Conservation (phyloP, 306 rosid species). For the Argentina anserina region DNA sequence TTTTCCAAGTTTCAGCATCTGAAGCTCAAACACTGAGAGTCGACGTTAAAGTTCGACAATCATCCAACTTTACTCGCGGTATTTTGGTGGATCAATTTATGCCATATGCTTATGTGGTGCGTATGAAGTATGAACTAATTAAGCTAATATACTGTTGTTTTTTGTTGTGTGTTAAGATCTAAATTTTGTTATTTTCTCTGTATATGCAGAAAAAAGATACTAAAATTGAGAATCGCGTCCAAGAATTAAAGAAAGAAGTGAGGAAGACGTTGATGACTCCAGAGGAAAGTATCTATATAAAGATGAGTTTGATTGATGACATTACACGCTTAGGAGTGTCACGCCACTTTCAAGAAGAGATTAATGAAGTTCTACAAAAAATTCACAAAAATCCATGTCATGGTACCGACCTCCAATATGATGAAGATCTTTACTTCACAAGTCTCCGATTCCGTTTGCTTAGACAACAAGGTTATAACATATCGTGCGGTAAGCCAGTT, state of each 20-base stretch:
- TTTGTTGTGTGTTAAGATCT: no score
- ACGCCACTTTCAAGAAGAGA: conserved; percentile 33
- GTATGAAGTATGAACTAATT: no score
- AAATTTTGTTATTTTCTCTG: background rate
- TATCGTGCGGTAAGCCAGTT: conserved; percentile 20
- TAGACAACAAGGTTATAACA: conserved; percentile 34
- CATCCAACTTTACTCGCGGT: background rate
- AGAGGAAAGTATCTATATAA: no score
- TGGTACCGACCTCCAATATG: background rate
- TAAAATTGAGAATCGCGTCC: background rate
- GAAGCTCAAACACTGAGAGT: background rate
- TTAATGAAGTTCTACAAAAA: conserved; percentile 19
- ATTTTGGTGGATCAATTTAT: background rate
- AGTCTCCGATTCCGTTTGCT: conserved; percentile 39
- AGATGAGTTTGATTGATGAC: conserved; percentile 23
- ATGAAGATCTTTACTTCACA: conserved; percentile 6
- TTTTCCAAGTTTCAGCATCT: no score
- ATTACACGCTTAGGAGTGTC: conserved; percentile 28
- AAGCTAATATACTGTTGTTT: no score
- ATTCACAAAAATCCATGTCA: background rate
- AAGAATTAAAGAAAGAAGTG: conserved; percentile 35
- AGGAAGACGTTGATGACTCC: conserved; percentile 11
- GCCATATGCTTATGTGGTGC: background rate
- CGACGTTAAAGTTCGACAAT: background rate
- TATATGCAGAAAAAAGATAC: background rate